A percentile compares a stretch with the other conserved stretches of the same genome.
These are phyloP conservation scores for Wallacemonas sp. DNA, from an alignment of 208 protist genomes.

Conservation along the genomic window DNA sequence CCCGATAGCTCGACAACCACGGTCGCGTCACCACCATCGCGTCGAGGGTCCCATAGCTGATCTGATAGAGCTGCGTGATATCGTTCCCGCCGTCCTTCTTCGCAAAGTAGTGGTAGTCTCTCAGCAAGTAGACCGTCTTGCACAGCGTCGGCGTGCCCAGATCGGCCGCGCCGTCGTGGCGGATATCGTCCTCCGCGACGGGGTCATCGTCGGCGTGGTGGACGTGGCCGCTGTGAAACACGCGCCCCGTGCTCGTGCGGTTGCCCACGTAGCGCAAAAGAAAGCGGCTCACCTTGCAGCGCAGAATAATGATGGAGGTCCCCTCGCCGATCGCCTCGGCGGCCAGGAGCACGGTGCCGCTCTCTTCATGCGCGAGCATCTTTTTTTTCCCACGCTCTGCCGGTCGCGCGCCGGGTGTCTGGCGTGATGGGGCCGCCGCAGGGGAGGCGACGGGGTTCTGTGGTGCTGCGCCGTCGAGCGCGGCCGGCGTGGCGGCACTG, in stretches of 20 bases:
- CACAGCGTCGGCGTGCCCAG: background rate
- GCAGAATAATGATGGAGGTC: background rate
- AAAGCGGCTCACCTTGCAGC: background rate
- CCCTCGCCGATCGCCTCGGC: background rate
- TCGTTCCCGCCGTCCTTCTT: background rate
- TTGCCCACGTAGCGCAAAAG: background rate
- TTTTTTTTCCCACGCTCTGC: background rate
- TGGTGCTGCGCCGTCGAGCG: background rate
- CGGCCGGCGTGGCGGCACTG: background rate
- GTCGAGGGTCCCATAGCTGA: background rate
- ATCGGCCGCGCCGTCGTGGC: too few relatives aligned
- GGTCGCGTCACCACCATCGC: conserved; percentile 4
- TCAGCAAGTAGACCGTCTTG: background rate
- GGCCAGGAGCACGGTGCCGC: background rate
- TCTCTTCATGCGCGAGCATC: background rate
- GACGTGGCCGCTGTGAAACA: too few relatives aligned
- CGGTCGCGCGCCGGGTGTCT: background rate
- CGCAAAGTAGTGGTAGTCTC: conserved; percentile 5
- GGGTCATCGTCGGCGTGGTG: too few relatives aligned
- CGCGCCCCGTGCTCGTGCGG: too few relatives aligned
- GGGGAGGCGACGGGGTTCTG: background rate
- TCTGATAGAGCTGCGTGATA: background rate
- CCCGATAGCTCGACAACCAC: conserved; percentile 1
- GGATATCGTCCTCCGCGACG: too few relatives aligned
- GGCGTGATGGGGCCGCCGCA: background rate